These are phyloP conservation scores for Pythium plurisporium DNA, from an alignment of 352 stramenopile genomes.

Conservation along the genomic window DNA sequence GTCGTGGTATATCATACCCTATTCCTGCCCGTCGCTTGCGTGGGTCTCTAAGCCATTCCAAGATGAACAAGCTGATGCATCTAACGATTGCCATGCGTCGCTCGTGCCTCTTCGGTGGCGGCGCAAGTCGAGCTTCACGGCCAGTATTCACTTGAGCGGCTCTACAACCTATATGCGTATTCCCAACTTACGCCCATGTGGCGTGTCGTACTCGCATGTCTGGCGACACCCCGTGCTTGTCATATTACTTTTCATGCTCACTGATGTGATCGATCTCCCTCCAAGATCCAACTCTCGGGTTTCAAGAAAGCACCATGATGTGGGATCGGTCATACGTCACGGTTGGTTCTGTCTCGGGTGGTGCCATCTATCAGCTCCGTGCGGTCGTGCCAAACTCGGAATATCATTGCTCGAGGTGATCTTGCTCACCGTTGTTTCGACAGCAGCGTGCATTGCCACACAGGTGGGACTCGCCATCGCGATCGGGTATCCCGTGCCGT, in stretches of 20 bases:
- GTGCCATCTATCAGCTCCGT: constrained; percentile 11
- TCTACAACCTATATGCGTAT: constrained; percentile 3
- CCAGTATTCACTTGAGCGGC: constrained; percentile 21
- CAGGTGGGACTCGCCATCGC: background rate
- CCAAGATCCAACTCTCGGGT: too few species aligned
- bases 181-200: background rate
- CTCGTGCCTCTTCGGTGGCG: too few species aligned
- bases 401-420: background rate
- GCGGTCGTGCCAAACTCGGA: background rate
- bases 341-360: too few species aligned
- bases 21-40: too few species aligned
- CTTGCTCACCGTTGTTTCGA: background rate
- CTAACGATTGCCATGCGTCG: too few species aligned
- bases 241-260: background rate
- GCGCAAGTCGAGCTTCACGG: constrained; percentile 14
- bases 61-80: too few species aligned
- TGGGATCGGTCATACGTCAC: too few species aligned
- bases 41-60: too few species aligned
- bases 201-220: background rate
- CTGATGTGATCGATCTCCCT: too few species aligned
- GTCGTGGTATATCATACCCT: too few species aligned
- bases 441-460: background rate
- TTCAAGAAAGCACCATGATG: too few species aligned
- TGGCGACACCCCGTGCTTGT: constrained; percentile 2
- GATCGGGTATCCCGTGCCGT: constrained; percentile 14